Percentiles rank a stretch among this genome's conserved stretches.
phyloP scores from a whole-genome alignment of 2,329 filamentous ascomycete genomes.

The Penicillium decumbens region DNA sequence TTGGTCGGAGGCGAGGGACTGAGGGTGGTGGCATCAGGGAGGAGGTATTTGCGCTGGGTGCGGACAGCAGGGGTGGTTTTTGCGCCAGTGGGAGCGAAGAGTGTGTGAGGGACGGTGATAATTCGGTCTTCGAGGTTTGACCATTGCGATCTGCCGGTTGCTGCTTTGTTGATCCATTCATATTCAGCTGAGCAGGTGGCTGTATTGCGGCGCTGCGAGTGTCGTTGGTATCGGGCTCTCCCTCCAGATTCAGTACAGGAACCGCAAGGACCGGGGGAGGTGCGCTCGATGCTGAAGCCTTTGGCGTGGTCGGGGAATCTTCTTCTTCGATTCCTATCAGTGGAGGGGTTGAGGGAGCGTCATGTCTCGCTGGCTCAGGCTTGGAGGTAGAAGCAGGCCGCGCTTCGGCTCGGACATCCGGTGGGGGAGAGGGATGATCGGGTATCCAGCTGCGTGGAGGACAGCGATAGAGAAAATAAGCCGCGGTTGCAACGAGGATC shows the following conservation, averaged over 20 bases:
- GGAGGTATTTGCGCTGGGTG: constrained; percentile 13
- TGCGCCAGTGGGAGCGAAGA: constrained; percentile 15
- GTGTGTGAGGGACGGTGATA: constrained; percentile 8
- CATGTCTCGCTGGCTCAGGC: constrained; percentile 7
- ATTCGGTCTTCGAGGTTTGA: constrained; percentile 4
- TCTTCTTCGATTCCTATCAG: constrained; percentile 15
- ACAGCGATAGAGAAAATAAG: constrained; percentile 40
- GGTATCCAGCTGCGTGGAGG: constrained; percentile 33
- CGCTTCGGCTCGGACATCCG: constrained; percentile 19
- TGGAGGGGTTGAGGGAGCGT: constrained; percentile 1
- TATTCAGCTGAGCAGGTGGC: constrained; percentile 5
- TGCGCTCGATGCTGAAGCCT: constrained; percentile 28
- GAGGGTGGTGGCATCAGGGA: constrained; percentile 37
- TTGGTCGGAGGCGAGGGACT: constrained; percentile 26
- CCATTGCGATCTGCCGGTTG: constrained; percentile 7
- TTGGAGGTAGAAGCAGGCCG: constrained; percentile 10
- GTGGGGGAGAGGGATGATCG: constrained; percentile 8
- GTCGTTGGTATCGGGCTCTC: constrained; percentile 10
- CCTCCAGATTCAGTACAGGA: constrained; percentile 32
- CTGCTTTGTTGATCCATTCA: constrained; percentile 5
- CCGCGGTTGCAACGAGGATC: constrained; percentile 37
- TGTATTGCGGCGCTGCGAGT: constrained; percentile 4
- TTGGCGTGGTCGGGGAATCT: constrained; percentile 35
- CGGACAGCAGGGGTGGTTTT: constrained; percentile 5
- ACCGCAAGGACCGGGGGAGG: constrained; percentile 25